Evolutionary conservation across 306 rosid species (phyloP).

Genomic region (Abrus pulchellus): DNA sequence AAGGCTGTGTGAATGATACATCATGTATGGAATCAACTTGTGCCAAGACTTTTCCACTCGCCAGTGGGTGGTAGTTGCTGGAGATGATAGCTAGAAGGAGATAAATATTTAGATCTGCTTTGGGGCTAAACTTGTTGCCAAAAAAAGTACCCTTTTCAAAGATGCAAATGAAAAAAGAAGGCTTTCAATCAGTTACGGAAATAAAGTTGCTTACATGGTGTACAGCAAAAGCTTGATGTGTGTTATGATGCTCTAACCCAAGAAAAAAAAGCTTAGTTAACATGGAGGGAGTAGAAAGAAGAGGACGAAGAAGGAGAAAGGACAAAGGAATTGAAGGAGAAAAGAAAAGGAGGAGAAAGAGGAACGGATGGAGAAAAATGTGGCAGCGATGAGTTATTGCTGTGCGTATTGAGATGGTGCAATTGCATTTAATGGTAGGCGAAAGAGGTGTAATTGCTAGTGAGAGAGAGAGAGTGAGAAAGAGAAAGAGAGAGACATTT

Average conservation of each 20-base stretch:
- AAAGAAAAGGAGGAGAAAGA: conserved; percentile 45
- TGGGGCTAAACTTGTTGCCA: conserved; percentile 23
- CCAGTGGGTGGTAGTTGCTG: conserved; percentile 41
- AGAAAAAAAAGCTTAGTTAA: conserved; percentile 2
- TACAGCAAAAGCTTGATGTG: conserved; percentile 25
- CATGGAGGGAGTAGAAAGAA: not conserved
- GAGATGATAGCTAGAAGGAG: conserved; percentile 16
- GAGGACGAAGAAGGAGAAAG: not conserved
- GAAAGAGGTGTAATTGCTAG: conserved; percentile 84
- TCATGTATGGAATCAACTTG: not conserved
- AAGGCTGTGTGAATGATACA: not conserved
- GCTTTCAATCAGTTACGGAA: conserved; percentile 31
- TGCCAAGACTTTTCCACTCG: conserved; percentile 36
- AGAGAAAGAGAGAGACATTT: conserved; percentile 40
- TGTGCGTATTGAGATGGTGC: conserved; percentile 98
- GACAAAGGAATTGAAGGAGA: conserved; percentile 50
- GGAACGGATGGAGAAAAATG: conserved; percentile 70
- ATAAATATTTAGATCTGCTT: conserved; percentile 57
- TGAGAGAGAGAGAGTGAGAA: conserved; percentile 47
- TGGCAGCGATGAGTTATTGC: conserved; percentile 91
- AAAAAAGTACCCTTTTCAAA: conserved; percentile 38
- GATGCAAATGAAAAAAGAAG: conserved; percentile 35
- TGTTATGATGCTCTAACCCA: conserved; percentile 33
- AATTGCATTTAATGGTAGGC: conserved; percentile 93
- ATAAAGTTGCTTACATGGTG: conserved; percentile 29